Evolutionary conservation across 306 rosid species (phyloP), one percentile per base, ranked within the genome.

Genomic region (Spatholobus suberectus): DNA sequence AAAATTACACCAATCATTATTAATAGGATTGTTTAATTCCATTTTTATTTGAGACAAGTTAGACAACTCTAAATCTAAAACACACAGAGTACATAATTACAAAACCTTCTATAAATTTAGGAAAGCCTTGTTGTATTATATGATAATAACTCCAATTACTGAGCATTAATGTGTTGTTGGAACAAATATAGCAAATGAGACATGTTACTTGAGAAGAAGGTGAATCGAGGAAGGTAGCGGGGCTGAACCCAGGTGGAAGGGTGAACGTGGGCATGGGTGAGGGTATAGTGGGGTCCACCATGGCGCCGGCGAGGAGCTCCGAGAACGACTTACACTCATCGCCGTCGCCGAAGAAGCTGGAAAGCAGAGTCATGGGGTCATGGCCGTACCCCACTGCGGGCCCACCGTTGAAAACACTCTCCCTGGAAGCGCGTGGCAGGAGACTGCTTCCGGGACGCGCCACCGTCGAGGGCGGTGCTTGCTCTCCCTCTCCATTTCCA

Each of bases 361-460:
- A 91, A 70, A 95, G 87, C 5, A 95, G 75, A 51, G 93, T 90
- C 97, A 95, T 91, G 51, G 98, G 97, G 6, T 94, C 95, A 0
- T 95, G 98, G 83, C 97, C 93, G 63, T 90, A 91, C 6, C 85
- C 91, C 24, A 82, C 21, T 12, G 41, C 2, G 10, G n/a, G 11
- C 6, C 87, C 88, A 69, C 89, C 83, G 75, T 47, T 77, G 75
- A 91, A 90, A 40, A 89, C 23, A 0, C 86, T 8, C 71, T 93
- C 97, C 86, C 82, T 78, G 15, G 91, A 88, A 13, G 90, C 26
- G 18, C 88, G 85, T 59, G 89, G 90, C 6, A 90, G 94, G 18
- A 80, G 85, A 52, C 35, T 65, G 57, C 85, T 85, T 26, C 86
- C 59, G 1, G 89, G 93, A 9, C 89, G 87, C 47, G 46, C 73